Evolutionary conservation across 2,329 filamentous ascomycete genomes (phyloP).

Genomic region (Tetracladium maxilliforme): DNA sequence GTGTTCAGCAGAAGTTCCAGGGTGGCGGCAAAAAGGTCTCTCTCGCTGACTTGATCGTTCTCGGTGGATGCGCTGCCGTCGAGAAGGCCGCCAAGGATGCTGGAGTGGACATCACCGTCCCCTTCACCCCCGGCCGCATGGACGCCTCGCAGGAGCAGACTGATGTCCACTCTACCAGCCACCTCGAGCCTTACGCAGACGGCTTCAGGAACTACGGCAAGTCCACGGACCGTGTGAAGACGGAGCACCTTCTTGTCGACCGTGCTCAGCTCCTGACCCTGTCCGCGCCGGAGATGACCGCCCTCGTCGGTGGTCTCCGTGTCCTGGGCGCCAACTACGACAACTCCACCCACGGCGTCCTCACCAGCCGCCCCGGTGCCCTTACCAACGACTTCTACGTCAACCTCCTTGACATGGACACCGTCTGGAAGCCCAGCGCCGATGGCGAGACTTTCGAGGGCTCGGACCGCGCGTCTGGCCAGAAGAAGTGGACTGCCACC

Average conservation of each 20-base stretch:
- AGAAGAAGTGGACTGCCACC: conserved; percentile 54
- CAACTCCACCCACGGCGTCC: conserved; percentile 49
- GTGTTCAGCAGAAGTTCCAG: conserved; percentile 54
- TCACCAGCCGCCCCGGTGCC: conserved; percentile 52
- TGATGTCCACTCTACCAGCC: conserved; percentile 44
- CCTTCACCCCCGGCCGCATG: conserved; percentile 58
- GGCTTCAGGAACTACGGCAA: conserved; percentile 71
- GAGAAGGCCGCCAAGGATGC: conserved; percentile 50
- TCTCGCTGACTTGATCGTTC: conserved; percentile 64
- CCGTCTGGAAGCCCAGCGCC: conserved; percentile 43
- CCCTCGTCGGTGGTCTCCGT: conserved; percentile 58
- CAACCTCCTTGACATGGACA: conserved; percentile 57
- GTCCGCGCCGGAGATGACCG: conserved; percentile 55
- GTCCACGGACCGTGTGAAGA: conserved; percentile 40
- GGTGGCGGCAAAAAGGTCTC: conserved; percentile 55
- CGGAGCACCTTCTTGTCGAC: conserved; percentile 61
- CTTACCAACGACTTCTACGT: conserved; percentile 74
- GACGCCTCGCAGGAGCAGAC: conserved; percentile 63
- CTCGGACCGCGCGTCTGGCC: conserved; percentile 47
- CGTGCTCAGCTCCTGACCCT: conserved; percentile 56
- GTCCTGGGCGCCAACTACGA: conserved; percentile 58
- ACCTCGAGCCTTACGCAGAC: conserved; percentile 57
- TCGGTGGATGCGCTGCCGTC: conserved; percentile 55
- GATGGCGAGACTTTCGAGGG: conserved; percentile 46
- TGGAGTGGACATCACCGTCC: conserved; percentile 37